These are phyloP conservation scores for Tricholoma flavovirens DNA, from an alignment of 768 basidiomycete genomes.

Conservation along the genomic window DNA sequence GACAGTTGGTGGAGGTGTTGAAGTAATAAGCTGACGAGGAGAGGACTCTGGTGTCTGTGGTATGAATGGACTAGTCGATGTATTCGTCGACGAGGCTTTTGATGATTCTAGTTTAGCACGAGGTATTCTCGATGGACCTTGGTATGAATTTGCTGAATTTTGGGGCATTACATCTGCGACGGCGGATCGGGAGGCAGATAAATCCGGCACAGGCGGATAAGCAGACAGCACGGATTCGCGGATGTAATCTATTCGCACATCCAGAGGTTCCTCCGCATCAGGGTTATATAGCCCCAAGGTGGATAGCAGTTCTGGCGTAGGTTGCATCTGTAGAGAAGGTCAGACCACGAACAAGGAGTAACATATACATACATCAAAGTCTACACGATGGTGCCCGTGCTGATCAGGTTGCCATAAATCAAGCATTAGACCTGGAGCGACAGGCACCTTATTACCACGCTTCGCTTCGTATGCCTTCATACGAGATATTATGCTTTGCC, in stretches of 20 bases:
- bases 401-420: constrained; percentile 15
- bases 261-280: constrained; percentile 6
- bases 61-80: background rate
- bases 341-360: background rate
- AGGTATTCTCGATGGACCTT: constrained; percentile 4
- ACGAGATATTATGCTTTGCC: constrained; percentile 6
- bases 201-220: constrained; percentile 23
- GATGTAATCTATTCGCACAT: constrained; percentile 24
- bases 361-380: constrained; percentile 15
- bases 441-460: background rate
- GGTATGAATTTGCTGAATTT: background rate
- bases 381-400: background rate
- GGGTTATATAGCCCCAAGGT: constrained; percentile 14
- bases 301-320: constrained; percentile 15
- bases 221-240: constrained; percentile 20
- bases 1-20: constrained; percentile 7
- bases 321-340: constrained; percentile 11
- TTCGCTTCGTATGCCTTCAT: constrained; percentile 2
- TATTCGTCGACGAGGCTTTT: background rate
- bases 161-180: background rate
- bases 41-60: background rate
- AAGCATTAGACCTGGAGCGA: background rate
- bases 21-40: background rate
- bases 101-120: background rate
- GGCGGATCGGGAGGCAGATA: constrained; percentile 1